Evolutionary conservation across 2,329 filamentous ascomycete genomes (phyloP), one percentile per base, ranked within the genome.

Genomic region (Epichloe gansuensis): DNA sequence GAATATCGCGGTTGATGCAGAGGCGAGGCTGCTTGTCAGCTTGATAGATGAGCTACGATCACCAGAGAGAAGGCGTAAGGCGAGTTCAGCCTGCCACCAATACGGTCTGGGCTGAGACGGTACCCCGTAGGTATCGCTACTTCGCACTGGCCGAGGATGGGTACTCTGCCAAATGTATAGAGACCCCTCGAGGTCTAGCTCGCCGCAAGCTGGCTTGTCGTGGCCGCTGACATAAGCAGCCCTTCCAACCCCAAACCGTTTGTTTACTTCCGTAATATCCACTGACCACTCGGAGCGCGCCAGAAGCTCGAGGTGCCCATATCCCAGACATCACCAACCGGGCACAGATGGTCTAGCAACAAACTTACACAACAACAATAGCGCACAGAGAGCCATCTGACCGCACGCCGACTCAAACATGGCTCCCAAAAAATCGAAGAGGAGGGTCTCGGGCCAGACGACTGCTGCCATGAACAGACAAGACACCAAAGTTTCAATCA

Each of bases 391-490:
- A 23, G 31, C n/a, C 47, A 39, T 49, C 38, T 13, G 11, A 36
- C 43, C 25, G 35, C 51, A 54, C 47, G 46, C 3, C 51, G 68
- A 54, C 58, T 54, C 51, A 55, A 65, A 45, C 51, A 80, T 78
- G 76, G 70, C 72, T 54, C 73, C 73, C 51, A 66, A 66, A 51
- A 70, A 72, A 60, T 66, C 69, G 15, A 66, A 63, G 51, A 68
- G 65, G 53, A 62, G 60, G 57, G 53, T 51, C 34, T 64, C 65
- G 35, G 58, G 61, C n/a, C 58, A 58, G 43, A 57, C 54, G 11
- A 45, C 43, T 17, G 46, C 50, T 31, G 54, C 57, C 31, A 15
- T 47, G 27, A 55, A 42, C 46, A 47, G 56, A 38, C 48, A 52
- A n/a, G 58, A 55, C 52, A 61, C 50, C 54, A 57, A 56, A 51